Percentiles rank a stretch among this genome's conserved stretches.
phyloP scores from a whole-genome alignment of 2,329 filamentous ascomycete species.

The Amphichorda felina region DNA sequence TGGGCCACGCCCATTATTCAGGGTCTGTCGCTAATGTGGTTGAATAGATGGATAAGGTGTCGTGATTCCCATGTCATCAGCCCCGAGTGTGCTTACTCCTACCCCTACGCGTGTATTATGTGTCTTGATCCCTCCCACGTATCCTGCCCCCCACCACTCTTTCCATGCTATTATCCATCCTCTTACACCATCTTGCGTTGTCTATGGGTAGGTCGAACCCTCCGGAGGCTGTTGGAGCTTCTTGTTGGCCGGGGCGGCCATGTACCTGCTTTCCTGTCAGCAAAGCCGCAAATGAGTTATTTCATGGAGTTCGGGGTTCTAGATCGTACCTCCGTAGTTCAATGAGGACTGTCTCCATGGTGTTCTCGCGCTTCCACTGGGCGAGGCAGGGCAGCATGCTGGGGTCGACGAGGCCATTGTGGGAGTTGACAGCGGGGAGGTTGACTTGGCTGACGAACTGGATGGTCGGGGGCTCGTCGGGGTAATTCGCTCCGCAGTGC shows the following conservation, averaged over 20 bases:
- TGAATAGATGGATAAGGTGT: too few relatives aligned
- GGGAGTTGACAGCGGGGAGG: slow-evolving; percentile 81
- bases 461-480: slow-evolving; percentile 77
- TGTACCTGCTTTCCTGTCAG: slow-evolving; percentile 50
- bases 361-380: slow-evolving; percentile 86
- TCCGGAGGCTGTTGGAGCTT: slow-evolving; percentile 91
- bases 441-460: slow-evolving; percentile 93
- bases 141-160: too few relatives aligned
- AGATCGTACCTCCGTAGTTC: slow-evolving; percentile 61
- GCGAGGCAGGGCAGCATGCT: slow-evolving; percentile 73
- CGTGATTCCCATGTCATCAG: too few relatives aligned
- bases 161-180: too few relatives aligned
- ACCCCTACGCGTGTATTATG: too few relatives aligned
- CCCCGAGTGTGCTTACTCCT: too few relatives aligned
- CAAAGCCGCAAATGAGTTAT: background rate
- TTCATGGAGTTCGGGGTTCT: background rate
- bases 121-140: too few relatives aligned
- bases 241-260: slow-evolving; percentile 86
- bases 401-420: slow-evolving; percentile 74
- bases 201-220: slow-evolving; percentile 42
- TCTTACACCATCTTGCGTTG: background rate
- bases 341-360: slow-evolving; percentile 87
- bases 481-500: slow-evolving; percentile 83
- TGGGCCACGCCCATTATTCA: too few relatives aligned
- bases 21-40: too few relatives aligned